phyloP scores from a whole-genome alignment of 1,284 basidiomycete species.

The Singerocomus rubriflavus region DNA sequence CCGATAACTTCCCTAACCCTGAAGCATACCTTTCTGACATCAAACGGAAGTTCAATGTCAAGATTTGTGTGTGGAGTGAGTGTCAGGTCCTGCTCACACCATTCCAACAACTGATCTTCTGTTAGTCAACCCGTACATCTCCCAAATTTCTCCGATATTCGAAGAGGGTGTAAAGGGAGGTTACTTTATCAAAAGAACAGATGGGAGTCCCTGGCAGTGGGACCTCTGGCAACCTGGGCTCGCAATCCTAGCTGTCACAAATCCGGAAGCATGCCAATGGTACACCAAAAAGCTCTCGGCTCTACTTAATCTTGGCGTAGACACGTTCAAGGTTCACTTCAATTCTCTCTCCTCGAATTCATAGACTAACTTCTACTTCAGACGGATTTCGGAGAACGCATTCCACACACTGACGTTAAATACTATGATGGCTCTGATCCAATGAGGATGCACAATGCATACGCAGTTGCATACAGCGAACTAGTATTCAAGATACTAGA shows the following conservation, averaged over 20 bases:
- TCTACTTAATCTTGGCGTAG: constrained; percentile 68
- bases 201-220: constrained; percentile 76
- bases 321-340: constrained; percentile 58
- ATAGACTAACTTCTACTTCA: constrained; percentile 22
- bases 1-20: constrained; percentile 72
- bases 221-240: constrained; percentile 73
- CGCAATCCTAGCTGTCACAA: constrained; percentile 71
- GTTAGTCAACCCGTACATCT: constrained; percentile 66
- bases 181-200: constrained; percentile 67
- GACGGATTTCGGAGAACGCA: constrained; percentile 70
- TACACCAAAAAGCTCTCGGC: constrained; percentile 56
- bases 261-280: constrained; percentile 66
- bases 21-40: constrained; percentile 63
- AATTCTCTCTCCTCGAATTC: background rate
- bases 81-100: constrained; percentile 5
- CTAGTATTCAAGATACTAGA: constrained; percentile 63
- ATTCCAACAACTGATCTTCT: background rate
- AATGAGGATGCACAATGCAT: constrained; percentile 63
- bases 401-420: constrained; percentile 59
- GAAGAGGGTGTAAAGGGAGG: constrained; percentile 63
- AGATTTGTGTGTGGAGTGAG: constrained; percentile 74
- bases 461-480: constrained; percentile 67
- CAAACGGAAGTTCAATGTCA: constrained; percentile 67
- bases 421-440: constrained; percentile 73
- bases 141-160: constrained; percentile 68